A percentile compares a stretch with the other conserved stretches of the same genome.
Evolutionary conservation across 2,329 filamentous ascomycete genomes (phyloP).

Genomic region (Alternaria gansuensis): DNA sequence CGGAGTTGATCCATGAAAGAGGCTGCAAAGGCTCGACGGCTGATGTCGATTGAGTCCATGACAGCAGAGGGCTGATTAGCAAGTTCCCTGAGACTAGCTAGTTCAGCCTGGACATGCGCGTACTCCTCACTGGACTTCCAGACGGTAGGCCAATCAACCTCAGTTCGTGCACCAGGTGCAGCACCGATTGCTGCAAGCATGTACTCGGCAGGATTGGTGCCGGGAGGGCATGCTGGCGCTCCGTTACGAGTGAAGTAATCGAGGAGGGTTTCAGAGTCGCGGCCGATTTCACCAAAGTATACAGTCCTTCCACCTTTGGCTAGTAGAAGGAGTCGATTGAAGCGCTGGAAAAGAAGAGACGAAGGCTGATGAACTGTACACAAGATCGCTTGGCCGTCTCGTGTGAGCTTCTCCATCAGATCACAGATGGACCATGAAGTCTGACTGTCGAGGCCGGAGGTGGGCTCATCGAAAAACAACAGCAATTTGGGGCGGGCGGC

Average conservation of each 20-base stretch:
- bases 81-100: slow-evolving; percentile 53
- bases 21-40: slow-evolving; percentile 56
- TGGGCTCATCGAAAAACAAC: slow-evolving; percentile 72
- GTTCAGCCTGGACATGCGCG: slow-evolving; percentile 47
- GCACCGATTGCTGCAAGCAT: slow-evolving; percentile 66
- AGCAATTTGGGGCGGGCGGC: slow-evolving; percentile 40
- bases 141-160: slow-evolving; percentile 54
- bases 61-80: slow-evolving; percentile 39
- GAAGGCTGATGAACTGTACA: slow-evolving; percentile 96
- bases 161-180: slow-evolving; percentile 36
- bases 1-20: slow-evolving; percentile 48
- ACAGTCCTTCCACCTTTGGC: slow-evolving; percentile 76
- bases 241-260: slow-evolving; percentile 78
- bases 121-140: slow-evolving; percentile 48
- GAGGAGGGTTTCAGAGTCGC: slow-evolving; percentile 70
- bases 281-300: slow-evolving; percentile 80
- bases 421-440: slow-evolving; percentile 89
- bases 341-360: slow-evolving; percentile 87
- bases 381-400: slow-evolving; percentile 79
- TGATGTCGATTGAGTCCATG: slow-evolving; percentile 56
- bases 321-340: slow-evolving; percentile 79
- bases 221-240: slow-evolving; percentile 67
- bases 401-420: slow-evolving; percentile 83
- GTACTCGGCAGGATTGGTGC: slow-evolving; percentile 80
- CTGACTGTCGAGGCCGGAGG: slow-evolving; percentile 79